A percentile compares a stretch with the other conserved stretches of the same genome.
These are phyloP conservation scores for Verticillium longisporum DNA, from an alignment of 2,329 filamentous ascomycete species.

Conservation along the genomic window DNA sequence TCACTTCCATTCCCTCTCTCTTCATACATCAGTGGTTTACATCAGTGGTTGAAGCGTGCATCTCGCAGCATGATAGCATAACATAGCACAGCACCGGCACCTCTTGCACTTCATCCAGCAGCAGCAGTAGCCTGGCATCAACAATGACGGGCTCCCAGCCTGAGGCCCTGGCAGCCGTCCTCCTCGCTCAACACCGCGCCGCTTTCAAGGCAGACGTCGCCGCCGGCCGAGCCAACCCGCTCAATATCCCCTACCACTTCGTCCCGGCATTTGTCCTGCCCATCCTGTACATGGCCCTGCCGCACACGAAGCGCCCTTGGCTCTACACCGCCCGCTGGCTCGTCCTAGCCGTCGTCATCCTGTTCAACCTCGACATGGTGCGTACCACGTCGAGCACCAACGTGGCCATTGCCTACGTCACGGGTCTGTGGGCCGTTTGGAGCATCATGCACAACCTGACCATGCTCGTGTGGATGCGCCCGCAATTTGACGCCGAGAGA, in stretches of 20 bases:
- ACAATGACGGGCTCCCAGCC: not conserved
- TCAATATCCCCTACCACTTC: slow-evolving; percentile 46
- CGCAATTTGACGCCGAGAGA: slow-evolving; percentile 51
- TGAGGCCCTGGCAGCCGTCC: slow-evolving; percentile 9
- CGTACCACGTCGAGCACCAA: slow-evolving; percentile 40
- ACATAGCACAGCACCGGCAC: too few species aligned
- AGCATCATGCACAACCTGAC: slow-evolving; percentile 40
- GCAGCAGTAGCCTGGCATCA: not conserved
- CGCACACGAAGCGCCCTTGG: slow-evolving; percentile 43
- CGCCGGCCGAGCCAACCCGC: slow-evolving; percentile 34
- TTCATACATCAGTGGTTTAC: too few species aligned
- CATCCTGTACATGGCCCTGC: slow-evolving; percentile 47
- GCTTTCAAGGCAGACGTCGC: slow-evolving; percentile 27
- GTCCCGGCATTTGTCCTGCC: slow-evolving; percentile 42
- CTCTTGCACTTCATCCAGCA: too few species aligned
- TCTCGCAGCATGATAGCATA: too few species aligned
- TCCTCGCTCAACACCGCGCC: slow-evolving; percentile 24
- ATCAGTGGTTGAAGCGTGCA: too few species aligned
- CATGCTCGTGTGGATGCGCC: slow-evolving; percentile 45
- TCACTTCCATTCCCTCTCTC: too few species aligned
- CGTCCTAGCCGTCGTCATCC: slow-evolving; percentile 34
- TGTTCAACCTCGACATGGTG: slow-evolving; percentile 36
- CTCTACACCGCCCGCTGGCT: slow-evolving; percentile 43
- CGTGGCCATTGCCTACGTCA: slow-evolving; percentile 40
- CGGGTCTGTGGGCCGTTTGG: slow-evolving; percentile 44